Base-by-base conservation (phyloP, 495 filamentous ascomycete species). In the Aspergillus biplanus region DNA sequence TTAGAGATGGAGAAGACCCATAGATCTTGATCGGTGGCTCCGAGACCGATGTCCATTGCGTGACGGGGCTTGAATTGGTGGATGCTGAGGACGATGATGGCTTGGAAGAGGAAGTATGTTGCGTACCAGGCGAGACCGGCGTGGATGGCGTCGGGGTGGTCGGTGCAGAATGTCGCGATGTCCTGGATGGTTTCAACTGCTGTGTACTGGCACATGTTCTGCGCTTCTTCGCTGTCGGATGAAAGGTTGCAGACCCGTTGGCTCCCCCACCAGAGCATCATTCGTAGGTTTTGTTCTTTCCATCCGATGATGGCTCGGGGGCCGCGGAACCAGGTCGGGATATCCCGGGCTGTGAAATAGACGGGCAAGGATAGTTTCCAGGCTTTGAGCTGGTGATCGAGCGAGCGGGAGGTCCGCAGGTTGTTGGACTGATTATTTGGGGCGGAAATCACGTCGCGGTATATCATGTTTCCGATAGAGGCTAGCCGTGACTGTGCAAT, bases 211-310 rank as follows among this genome's bases (percentile, higher is more conserved):
- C 69, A 71, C 42, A 65, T 65, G 9, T 59, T 65, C 9, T 37
- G 64, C 3, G 69, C 69, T 53, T 71, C 69, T 48, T 65, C 52
- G 27, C 33, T 37, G 33, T 71, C 69, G 0, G 60, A 58, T 6
- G 34, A 33, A 0, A 44, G 48, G n/a, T 15, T 61, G 39, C 63
- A 71, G 4, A 65, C 5, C 7, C 63, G 67, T 21, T 72, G 67
- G 46, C 61, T 72, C 18, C 67, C 67, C 60, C 70, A 67, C 68
- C 70, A 73, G 0, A 70, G 60, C 61, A 73, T 27, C 47, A 70
- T 70, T 15, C 70, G 70, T 5, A 70, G 27, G 33, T 73, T 73
- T 27, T 73, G 66, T 34, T 73, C 68, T 60, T 73, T 73, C 68
- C 67, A 70, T 7, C 49, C 0, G 15, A 73, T 55, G 0, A 73